A percentile compares a stretch with the other conserved stretches of the same genome.
phyloP scores from a whole-genome alignment of 2,329 filamentous ascomycete genomes.

The Polytolypa hystricis region DNA sequence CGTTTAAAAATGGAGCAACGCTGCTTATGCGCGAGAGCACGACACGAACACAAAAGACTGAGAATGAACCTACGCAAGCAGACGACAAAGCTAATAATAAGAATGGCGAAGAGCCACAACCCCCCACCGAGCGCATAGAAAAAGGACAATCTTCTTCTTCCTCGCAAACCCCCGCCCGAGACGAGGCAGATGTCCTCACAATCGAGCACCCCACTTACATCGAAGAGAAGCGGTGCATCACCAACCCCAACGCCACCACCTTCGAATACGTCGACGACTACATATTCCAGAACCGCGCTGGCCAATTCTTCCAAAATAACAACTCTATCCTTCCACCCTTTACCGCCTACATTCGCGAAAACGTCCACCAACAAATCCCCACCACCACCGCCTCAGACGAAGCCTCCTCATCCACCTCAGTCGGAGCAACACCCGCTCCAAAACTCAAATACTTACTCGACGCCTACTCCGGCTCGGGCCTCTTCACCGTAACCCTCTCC shows the following conservation, averaged over 20 bases:
- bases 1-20: slow-evolving; percentile 74
- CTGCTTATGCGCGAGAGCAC: slow-evolving; percentile 83
- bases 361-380: slow-evolving; percentile 50
- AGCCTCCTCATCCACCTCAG: slow-evolving; percentile 18
- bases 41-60: slow-evolving; percentile 37
- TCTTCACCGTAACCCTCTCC: slow-evolving; percentile 92
- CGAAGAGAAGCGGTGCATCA: slow-evolving; percentile 81
- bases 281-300: slow-evolving; percentile 81
- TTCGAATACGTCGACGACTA: slow-evolving; percentile 82
- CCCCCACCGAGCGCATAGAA: not conserved
- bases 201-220: slow-evolving; percentile 50
- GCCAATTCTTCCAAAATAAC: slow-evolving; percentile 98
- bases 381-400: slow-evolving; percentile 16
- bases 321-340: slow-evolving; percentile 88
- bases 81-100: not conserved
- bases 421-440: slow-evolving; percentile 22
- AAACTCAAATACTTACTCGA: slow-evolving; percentile 81
- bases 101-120: too few species aligned
- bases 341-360: slow-evolving; percentile 73
- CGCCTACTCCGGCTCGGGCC: slow-evolving; percentile 91
- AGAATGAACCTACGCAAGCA: not conserved
- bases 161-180: slow-evolving; percentile 20
- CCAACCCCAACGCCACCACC: slow-evolving; percentile 68
- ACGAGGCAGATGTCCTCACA: slow-evolving; percentile 39
- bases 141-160: not conserved